phyloP scores from a whole-genome alignment of 495 filamentous ascomycete species.

The Trichocladium uniseriatum region DNA sequence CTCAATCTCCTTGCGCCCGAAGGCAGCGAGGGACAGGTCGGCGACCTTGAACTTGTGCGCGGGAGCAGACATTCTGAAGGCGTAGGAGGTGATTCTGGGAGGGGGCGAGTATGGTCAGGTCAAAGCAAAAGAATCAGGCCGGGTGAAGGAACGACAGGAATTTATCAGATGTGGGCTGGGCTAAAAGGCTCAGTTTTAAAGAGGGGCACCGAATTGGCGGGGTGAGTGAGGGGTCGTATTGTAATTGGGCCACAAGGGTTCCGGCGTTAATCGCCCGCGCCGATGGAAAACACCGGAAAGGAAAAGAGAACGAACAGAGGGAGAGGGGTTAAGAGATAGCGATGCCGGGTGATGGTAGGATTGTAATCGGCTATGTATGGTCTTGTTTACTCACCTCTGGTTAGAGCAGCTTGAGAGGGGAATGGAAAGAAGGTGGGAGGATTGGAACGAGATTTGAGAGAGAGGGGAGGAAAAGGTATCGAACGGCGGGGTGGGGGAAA shows the following conservation, averaged over 20 bases:
- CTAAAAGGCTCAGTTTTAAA: background rate
- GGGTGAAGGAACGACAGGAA: background rate
- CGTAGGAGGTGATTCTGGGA: constrained; percentile 1
- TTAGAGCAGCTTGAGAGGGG: no score
- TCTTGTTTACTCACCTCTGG: no score
- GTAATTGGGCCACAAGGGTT: background rate
- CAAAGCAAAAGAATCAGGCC: background rate
- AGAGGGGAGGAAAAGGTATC: no score
- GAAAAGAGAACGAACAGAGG: background rate
- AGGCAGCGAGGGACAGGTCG: constrained; percentile 94
- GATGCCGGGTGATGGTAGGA: no score
- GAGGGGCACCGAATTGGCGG: constrained; percentile 1
- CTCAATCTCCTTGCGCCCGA: constrained; percentile 98
- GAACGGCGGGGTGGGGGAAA: no score
- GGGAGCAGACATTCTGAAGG: constrained; percentile 56
- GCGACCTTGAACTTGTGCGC: constrained; percentile 95
- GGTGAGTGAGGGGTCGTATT: constrained; percentile 6
- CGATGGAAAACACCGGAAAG: background rate
- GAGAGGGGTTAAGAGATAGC: background rate
- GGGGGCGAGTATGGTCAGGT: background rate
- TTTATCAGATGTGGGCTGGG: constrained; percentile 6
- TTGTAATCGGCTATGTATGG: no score
- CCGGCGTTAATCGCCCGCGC: background rate
- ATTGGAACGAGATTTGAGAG: no score
- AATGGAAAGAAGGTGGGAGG: no score